Evolutionary conservation across 192 early-diverging fungal genomes (phyloP).

Genomic region (Backusella westeae): DNA sequence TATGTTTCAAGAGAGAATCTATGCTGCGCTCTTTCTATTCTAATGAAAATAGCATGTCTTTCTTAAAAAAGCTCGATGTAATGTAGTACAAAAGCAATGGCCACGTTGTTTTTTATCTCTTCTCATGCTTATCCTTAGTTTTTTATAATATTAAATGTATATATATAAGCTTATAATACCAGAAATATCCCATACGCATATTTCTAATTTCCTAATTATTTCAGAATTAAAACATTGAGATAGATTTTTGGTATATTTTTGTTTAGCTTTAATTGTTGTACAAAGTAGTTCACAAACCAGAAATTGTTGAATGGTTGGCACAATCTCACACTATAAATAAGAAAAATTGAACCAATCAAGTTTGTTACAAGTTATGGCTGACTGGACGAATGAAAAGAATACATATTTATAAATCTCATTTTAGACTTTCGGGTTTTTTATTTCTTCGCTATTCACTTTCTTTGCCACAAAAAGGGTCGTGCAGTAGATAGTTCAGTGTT

Average conservation of each 20-base stretch:
- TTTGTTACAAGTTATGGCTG: background rate
- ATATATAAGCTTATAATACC: background rate
- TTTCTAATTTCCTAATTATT: background rate
- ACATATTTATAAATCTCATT: background rate
- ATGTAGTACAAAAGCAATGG: conserved; percentile 1
- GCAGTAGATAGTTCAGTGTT: background rate
- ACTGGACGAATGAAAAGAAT: background rate
- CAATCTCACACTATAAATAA: background rate
- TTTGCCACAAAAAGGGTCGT: conserved; percentile 3
- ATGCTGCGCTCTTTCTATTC: background rate
- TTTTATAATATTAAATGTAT: background rate
- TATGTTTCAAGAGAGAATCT: background rate
- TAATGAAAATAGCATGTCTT: conserved; percentile 1
- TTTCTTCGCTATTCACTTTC: background rate
- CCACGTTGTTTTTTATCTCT: background rate
- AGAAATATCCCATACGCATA: background rate
- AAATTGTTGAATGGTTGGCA: background rate
- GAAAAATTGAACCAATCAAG: background rate
- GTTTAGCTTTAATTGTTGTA: background rate
- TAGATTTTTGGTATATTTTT: background rate
- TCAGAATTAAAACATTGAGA: background rate
- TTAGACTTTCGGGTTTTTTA: background rate
- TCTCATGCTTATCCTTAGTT: background rate
- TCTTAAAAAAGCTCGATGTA: background rate
- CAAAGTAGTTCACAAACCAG: background rate